Base-by-base conservation (phyloP, 768 basidiomycete genomes). In the Lactarius sanguifluus region DNA sequence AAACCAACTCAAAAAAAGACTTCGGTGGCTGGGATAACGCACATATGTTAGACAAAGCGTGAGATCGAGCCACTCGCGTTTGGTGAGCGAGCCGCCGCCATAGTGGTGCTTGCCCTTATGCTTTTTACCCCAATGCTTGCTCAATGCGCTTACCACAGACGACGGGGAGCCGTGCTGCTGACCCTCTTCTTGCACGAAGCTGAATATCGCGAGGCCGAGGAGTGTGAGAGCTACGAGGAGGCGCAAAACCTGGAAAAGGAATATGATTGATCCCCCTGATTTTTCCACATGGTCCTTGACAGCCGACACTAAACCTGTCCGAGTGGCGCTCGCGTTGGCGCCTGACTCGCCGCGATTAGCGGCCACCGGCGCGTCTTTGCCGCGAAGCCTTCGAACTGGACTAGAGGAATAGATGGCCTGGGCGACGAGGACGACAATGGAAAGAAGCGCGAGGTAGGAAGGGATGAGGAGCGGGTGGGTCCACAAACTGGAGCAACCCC, bases 191-290 rank as follows among this genome's bases (percentile, higher is more conserved):
- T 76, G 60, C 28, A 80, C 67, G 45, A 83, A 71, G 28, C 81
- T 78, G 2, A 80, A 79, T 59, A 83, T 74, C 9, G 83, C 83
- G 18, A 88, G 72, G 5, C 75, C 81, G 28, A 88, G 76, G n/a
- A 88, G 78, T 3, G 77, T 74, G 32, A 81, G 73, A 58, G 81
- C 79, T 34, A 79, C 79, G 3, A 82, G 61, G 5, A 85, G 74
- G 28, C 87, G 79, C 1, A 77, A 69, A 38, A 84, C 60, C 68
- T 82, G 83, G 74, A 80, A 81, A 16, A 72, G 71, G 73, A 84
- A 86, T 30, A 84, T 81, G 16, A 75, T 73, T 5, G 72, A 67
- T 12, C 86, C 86, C 5, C 85, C 83, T 61, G 82, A 80, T 15
- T 73, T 69, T 18, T 71, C 60, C 36, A 85, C 72, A 69, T 84